Evolutionary conservation across 441 rosid species (phyloP).

Genomic region (Populus hybrid): DNA sequence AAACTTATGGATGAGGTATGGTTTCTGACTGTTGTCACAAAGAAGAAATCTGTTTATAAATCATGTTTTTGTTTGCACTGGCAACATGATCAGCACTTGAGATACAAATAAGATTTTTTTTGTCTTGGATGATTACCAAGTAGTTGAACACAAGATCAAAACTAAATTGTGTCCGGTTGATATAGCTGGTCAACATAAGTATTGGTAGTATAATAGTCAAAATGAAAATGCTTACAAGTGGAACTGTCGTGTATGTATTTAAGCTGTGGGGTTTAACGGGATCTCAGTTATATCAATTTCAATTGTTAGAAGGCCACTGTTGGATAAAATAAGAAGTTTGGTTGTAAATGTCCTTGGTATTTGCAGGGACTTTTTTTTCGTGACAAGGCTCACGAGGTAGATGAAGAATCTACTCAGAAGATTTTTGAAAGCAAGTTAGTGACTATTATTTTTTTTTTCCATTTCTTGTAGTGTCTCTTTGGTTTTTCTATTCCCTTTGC

Average conservation of each 20-base stretch:
- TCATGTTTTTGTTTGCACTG: not conserved
- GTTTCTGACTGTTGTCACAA: not conserved
- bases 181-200: not conserved
- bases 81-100: conserved; percentile 11
- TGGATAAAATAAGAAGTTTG: not conserved
- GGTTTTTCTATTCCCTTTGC: not conserved
- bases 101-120: not conserved
- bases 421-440: conserved; percentile 51
- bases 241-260: not conserved
- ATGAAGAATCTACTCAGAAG: conserved; percentile 48
- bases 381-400: conserved; percentile 49
- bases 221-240: not conserved
- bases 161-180: not conserved
- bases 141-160: not conserved
- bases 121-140: not conserved
- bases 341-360: conserved; percentile 13
- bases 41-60: not conserved
- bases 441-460: not conserved
- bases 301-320: not conserved
- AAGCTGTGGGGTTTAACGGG: not conserved
- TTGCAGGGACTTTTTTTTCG: conserved; percentile 51
- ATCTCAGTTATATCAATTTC: not conserved
- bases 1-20: conserved; percentile 49
- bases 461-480: not conserved
- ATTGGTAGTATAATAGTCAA: conserved; percentile 1